A percentile compares a stretch with the other conserved stretches of the same genome.
Conservation (phyloP, 768 basidiomycete genomes). For the Crassisporium funariophilum region DNA sequence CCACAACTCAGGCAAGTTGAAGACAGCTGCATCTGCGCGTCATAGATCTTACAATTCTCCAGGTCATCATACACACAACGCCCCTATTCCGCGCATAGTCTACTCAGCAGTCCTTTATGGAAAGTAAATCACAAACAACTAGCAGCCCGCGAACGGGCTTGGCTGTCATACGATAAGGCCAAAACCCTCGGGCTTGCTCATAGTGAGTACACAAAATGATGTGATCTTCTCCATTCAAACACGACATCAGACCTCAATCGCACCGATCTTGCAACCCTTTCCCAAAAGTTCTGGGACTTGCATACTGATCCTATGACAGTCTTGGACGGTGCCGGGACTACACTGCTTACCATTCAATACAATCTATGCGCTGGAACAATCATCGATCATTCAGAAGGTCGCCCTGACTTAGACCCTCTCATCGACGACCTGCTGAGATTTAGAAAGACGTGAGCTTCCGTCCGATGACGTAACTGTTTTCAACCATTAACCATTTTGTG, state of each 20-base stretch:
- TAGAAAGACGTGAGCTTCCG: constrained; percentile 14
- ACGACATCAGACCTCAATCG: constrained; percentile 4
- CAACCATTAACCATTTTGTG: background rate
- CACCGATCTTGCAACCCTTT: constrained; percentile 3
- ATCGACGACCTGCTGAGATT: constrained; percentile 17
- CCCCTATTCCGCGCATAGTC: too few species aligned
- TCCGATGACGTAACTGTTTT: too few species aligned
- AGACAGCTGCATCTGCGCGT: too few species aligned
- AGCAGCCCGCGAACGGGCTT: background rate
- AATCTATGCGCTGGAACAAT: constrained; percentile 21
- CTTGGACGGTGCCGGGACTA: constrained; percentile 16
- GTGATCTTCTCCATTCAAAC: background rate
- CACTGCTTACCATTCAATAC: constrained; percentile 17
- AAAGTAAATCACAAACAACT: background rate
- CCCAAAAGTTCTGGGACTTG: constrained; percentile 16
- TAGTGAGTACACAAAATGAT: background rate
- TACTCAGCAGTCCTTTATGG: constrained; percentile 1
- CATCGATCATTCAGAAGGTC: constrained; percentile 7
- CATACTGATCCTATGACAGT: constrained; percentile 18
- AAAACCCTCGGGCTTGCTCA: constrained; percentile 2
- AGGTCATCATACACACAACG: too few species aligned
- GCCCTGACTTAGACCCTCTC: constrained; percentile 8
- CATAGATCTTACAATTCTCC: too few species aligned
- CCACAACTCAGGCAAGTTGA: too few species aligned
- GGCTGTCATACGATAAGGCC: constrained; percentile 4